Evolutionary conservation across 2,329 filamentous ascomycete genomes (phyloP).

Genomic region (Aaosphaeria arxii): DNA sequence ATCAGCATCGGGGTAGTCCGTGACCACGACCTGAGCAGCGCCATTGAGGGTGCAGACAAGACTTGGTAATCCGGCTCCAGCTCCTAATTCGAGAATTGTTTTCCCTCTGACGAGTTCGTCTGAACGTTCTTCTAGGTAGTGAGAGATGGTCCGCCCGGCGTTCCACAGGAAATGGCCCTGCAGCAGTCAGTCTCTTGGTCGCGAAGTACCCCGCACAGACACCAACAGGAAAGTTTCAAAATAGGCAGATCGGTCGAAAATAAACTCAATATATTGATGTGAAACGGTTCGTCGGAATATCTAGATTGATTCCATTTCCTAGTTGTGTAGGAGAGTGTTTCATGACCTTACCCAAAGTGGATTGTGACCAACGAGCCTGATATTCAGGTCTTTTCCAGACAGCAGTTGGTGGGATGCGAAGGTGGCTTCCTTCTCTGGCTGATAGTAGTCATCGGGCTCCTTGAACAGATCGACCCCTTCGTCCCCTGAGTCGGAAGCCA

Average conservation of each 20-base stretch:
- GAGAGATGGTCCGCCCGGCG: constrained; percentile 72
- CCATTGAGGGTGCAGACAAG: constrained; percentile 73
- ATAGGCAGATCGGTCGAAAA: neutral
- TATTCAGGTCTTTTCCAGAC: constrained; percentile 61
- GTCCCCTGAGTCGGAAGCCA: constrained; percentile 31
- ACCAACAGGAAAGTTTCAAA: neutral
- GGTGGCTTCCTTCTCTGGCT: constrained; percentile 72
- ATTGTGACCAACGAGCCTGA: constrained; percentile 82
- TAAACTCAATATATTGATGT: too few species aligned
- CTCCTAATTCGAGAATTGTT: constrained; percentile 84
- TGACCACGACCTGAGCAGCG: constrained; percentile 67
- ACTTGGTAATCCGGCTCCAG: constrained; percentile 80
- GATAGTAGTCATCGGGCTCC: constrained; percentile 78
- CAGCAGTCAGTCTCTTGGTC: constrained; percentile 10
- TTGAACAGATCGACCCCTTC: constrained; percentile 62
- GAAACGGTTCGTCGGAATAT: too few species aligned
- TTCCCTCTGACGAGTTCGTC: constrained; percentile 58
- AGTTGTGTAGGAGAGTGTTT: neutral
- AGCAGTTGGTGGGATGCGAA: constrained; percentile 68
- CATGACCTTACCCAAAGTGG: constrained; percentile 67
- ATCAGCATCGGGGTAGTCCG: constrained; percentile 83
- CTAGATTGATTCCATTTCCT: too few species aligned
- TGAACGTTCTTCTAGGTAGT: constrained; percentile 72
- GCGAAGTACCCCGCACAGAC: neutral
- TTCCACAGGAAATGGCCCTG: constrained; percentile 88